Conservation (phyloP, 495 filamentous ascomycete species). For the Neurospora pannonica region DNA sequence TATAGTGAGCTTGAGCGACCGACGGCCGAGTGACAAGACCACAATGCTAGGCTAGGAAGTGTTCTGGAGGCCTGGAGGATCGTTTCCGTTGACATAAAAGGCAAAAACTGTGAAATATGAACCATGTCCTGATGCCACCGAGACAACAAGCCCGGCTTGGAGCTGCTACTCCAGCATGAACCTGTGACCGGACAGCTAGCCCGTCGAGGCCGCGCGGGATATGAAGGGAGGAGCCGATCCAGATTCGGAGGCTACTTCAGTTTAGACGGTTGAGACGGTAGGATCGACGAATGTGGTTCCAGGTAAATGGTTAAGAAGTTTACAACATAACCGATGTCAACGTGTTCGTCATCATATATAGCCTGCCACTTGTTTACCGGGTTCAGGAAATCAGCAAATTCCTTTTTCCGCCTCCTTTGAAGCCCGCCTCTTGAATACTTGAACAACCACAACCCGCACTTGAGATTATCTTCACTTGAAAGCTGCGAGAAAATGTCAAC, state of each 20-base stretch:
- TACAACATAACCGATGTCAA: background rate
- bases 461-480: background rate
- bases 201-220: slow-evolving; percentile 3
- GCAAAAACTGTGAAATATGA: slow-evolving; percentile 10
- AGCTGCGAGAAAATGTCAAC: background rate
- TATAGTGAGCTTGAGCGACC: background rate
- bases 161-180: background rate
- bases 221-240: slow-evolving; percentile 1
- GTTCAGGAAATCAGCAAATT: background rate
- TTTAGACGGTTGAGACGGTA: background rate
- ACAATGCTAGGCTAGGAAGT: background rate
- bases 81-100: slow-evolving; percentile 14
- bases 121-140: background rate
- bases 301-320: background rate
- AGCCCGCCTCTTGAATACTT: background rate
- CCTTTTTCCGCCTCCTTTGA: background rate
- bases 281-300: background rate
- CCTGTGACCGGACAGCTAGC: background rate
- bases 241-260: background rate
- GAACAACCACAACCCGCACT: background rate
- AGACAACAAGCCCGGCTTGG: background rate
- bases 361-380: background rate
- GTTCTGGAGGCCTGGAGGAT: background rate
- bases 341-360: background rate
- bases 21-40: background rate